A percentile compares a stretch with the other conserved stretches of the same genome.
These are phyloP conservation scores for Xanthoparmelia taractica DNA, from an alignment of 495 filamentous ascomycete genomes.

Conservation along the genomic window DNA sequence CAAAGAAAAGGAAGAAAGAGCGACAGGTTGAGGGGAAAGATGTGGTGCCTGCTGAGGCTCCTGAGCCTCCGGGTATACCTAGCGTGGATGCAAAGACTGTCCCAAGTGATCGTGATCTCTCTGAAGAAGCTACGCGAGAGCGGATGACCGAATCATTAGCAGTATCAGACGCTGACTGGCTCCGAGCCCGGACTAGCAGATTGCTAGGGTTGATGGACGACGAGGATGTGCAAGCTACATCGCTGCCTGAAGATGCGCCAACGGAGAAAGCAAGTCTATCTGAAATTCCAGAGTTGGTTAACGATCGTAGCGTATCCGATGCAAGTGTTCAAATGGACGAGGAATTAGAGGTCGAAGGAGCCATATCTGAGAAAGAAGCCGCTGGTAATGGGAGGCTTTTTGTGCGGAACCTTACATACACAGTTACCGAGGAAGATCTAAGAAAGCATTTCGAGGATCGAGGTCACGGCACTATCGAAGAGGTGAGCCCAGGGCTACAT, in stretches of 20 bases:
- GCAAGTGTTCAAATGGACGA: constrained; percentile 26
- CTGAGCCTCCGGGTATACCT: neutral
- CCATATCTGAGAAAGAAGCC: constrained; percentile 29
- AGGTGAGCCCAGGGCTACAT: constrained; percentile 54
- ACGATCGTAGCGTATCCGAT: constrained; percentile 18
- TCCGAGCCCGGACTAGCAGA: constrained; percentile 85
- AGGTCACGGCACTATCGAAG: constrained; percentile 64
- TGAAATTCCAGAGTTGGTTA: constrained; percentile 25
- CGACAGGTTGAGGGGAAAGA: constrained; percentile 15
- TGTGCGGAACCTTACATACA: constrained; percentile 80
- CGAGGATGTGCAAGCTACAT: constrained; percentile 39
- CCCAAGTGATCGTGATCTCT: neutral
- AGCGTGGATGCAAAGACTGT: neutral
- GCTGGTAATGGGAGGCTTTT: constrained; percentile 63
- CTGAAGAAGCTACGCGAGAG: neutral
- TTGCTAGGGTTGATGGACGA: constrained; percentile 77
- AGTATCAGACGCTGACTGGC: constrained; percentile 80
- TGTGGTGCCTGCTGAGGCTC: neutral
- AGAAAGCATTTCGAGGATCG: constrained; percentile 52
- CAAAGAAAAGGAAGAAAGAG: constrained; percentile 34
- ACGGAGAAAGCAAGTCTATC: constrained; percentile 23
- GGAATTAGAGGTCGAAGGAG: constrained; percentile 24
- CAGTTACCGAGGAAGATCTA: constrained; percentile 68
- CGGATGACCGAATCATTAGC: constrained; percentile 12
- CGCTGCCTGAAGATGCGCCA: constrained; percentile 14